Conservation (phyloP, 495 filamentous ascomycete genomes). For the Niebla homalea region DNA sequence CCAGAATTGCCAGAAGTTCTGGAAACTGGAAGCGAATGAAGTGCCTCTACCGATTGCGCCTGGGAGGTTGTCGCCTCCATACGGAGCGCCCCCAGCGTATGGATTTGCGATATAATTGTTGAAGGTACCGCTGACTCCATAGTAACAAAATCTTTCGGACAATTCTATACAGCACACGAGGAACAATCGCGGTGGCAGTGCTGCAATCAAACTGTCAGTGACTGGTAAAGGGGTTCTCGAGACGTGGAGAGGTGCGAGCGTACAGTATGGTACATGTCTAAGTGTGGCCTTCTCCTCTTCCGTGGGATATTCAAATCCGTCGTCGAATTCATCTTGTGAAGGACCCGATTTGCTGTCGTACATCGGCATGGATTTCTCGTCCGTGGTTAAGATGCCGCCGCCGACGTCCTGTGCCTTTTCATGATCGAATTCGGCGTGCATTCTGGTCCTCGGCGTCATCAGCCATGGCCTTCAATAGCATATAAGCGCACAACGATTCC, state of each 20-base stretch:
- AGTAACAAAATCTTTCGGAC: conserved; percentile 57
- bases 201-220: conserved; percentile 7
- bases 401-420: background rate
- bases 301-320: conserved; percentile 18
- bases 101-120: conserved; percentile 39
- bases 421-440: conserved; percentile 1
- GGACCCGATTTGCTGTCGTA: background rate
- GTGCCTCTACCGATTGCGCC: conserved; percentile 42
- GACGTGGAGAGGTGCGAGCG: background rate
- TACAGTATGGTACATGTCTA: conserved; percentile 27
- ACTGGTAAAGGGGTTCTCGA: background rate
- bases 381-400: conserved; percentile 1
- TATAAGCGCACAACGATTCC: background rate
- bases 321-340: background rate
- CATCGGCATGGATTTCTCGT: background rate
- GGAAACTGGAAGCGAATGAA: background rate
- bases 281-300: conserved; percentile 37
- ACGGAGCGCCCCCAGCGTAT: conserved; percentile 36
- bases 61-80: conserved; percentile 1
- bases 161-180: conserved; percentile 49
- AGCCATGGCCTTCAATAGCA: background rate
- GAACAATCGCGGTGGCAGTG: conserved; percentile 42
- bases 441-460: background rate
- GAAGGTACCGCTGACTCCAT: conserved; percentile 40
- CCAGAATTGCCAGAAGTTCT: conserved; percentile 38